Evolutionary conservation across 2,329 filamentous ascomycete species (phyloP), one percentile per base, ranked within the genome.

Genomic region (Phyllosticta citribraziliensis): DNA sequence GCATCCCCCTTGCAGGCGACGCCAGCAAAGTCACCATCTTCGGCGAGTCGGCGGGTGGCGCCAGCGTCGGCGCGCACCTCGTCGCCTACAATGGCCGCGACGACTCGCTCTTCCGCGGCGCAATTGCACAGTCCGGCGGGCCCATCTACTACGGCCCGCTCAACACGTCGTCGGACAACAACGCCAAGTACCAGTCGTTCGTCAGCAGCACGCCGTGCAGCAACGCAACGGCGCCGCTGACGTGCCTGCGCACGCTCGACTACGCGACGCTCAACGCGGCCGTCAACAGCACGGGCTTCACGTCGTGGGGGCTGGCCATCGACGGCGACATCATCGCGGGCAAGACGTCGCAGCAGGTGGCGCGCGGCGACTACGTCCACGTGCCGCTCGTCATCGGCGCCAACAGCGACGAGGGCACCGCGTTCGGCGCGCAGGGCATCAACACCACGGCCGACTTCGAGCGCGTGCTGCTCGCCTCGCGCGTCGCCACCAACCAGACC

Each of bases 391-490:
- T 89, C 6, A 74, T 80, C 35, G 86, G 87, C 6, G 80, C 80
- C 40, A 88, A 88, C 69, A 80, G 80, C 1, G 86, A 89, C 65
- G 87, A 89, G 69, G 87, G 84, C 2, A 80, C 80, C 0, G 74
- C 75, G 1, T 87, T 86, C 66, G 80, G 76, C 0, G 77, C 78
- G 11, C 69, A 63, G 5, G 80, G 79, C 17, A 79, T 87, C 63
- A 80, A 85, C 67, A 83, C 79, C 1, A 80, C 77, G 11, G 77
- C 73, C 17, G 76, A 85, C 56, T 82, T 86, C 67, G 70, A 74
- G 53, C 67, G 70, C 20, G 74, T 71, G 56, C 70, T 81, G 12
- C 25, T 51, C 27, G 66, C 60, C 20, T 66, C 73, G 70, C 24
- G 69, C 33, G 59, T 62, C 8, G 40, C 71, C 33, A 67, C 68